These are phyloP conservation scores for Chlorella sp. DNA, from an alignment of 139 green algal genomes.

Conservation along the genomic window DNA sequence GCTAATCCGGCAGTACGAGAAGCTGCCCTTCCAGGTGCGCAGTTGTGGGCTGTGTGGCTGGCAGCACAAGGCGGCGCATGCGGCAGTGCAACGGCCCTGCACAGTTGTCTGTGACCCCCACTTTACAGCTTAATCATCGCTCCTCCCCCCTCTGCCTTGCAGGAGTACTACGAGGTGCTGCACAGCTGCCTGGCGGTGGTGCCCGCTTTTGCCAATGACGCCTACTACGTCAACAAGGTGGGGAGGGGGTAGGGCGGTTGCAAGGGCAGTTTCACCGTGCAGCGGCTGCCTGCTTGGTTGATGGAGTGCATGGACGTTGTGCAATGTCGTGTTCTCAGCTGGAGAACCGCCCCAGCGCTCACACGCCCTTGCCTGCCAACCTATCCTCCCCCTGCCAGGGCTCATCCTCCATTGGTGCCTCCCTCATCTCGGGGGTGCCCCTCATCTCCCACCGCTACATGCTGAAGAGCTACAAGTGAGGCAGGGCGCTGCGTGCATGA, in stretches of 20 bases:
- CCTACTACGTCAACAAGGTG: constrained; percentile 49
- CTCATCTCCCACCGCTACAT: constrained; percentile 41
- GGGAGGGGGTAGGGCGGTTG: no score
- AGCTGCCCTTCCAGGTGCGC: constrained; percentile 46
- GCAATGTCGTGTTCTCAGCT: no score
- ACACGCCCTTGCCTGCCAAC: no score
- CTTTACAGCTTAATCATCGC: no score
- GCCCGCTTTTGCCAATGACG: constrained; percentile 37
- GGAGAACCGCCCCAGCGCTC: no score
- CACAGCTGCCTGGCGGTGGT: constrained; percentile 43
- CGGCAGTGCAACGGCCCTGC: no score
- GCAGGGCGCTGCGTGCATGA: not conserved
- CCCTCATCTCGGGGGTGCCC: constrained; percentile 45
- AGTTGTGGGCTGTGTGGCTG: not conserved
- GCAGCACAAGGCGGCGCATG: no score
- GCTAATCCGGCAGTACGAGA: constrained; percentile 32
- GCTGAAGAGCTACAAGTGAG: constrained; percentile 43
- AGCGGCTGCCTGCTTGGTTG: no score
- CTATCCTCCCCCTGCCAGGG: constrained; percentile 5
- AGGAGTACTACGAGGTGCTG: constrained; percentile 52
- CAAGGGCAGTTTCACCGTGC: no score
- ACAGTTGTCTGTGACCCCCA: no score
- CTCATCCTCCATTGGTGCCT: constrained; percentile 41
- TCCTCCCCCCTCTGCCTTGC: not conserved
- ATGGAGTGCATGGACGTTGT: no score